phyloP scores from a whole-genome alignment of 2,329 filamentous ascomycete genomes.

The Epichloe elymi region DNA sequence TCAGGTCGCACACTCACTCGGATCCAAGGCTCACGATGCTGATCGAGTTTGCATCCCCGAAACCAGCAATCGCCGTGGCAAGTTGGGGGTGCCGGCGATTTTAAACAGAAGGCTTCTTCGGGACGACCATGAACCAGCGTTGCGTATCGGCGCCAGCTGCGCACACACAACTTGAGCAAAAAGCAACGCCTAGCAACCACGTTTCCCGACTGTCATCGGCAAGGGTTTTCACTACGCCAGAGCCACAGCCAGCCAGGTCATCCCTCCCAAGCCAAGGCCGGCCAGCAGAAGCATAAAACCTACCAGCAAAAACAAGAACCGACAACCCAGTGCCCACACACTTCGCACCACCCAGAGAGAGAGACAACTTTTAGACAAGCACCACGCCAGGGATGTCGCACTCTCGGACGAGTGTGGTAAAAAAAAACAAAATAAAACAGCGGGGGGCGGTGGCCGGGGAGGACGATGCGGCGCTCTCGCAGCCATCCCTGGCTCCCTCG shows the following conservation, averaged over 20 bases:
- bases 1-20: background rate
- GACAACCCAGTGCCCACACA: background rate
- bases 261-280: background rate
- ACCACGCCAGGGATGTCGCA: constrained; percentile 2
- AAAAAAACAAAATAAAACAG: constrained; percentile 1
- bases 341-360: background rate
- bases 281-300: background rate
- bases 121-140: background rate
- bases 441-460: background rate
- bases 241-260: background rate
- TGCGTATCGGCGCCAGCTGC: too few species aligned
- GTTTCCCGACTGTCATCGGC: constrained; percentile 5
- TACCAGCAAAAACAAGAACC: background rate
- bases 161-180: background rate
- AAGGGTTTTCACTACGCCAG: constrained; percentile 2
- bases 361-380: background rate
- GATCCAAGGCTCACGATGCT: background rate
- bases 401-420: background rate
- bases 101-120: constrained; percentile 1
- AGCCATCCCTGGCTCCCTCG: constrained; percentile 1
- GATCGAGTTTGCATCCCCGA: background rate
- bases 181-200: constrained; percentile 2
- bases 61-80: background rate
- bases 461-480: background rate
- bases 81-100: background rate